phyloP scores from a whole-genome alignment of 2,329 filamentous ascomycete genomes.

The Epichloe festucae region DNA sequence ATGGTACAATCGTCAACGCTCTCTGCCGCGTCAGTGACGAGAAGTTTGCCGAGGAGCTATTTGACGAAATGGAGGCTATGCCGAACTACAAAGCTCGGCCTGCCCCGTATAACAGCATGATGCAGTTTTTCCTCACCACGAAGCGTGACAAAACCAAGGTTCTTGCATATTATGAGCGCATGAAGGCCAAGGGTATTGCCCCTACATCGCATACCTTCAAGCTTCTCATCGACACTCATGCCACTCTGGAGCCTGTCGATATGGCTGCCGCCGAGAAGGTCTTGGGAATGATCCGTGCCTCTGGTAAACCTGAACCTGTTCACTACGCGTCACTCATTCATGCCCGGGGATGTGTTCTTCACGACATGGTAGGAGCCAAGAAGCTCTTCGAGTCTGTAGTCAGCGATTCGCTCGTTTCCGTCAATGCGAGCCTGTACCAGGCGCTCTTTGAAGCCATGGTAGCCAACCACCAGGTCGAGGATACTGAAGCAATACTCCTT shows the following conservation, averaged over 20 bases:
- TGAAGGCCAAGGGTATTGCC: conserved; percentile 74
- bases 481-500: conserved; percentile 59
- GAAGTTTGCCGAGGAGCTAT: conserved; percentile 93
- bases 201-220: conserved; percentile 97
- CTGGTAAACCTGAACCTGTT: conserved; percentile 76
- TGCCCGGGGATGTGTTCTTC: conserved; percentile 84
- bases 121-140: conserved; percentile 97
- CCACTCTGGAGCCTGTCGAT: conserved; percentile 81
- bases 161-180: conserved; percentile 85
- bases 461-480: conserved; percentile 73
- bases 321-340: conserved; percentile 95
- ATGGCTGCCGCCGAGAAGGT: conserved; percentile 80
- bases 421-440: conserved; percentile 84
- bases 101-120: conserved; percentile 97
- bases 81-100: conserved; percentile 97
- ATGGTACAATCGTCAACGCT: conserved; percentile 95
- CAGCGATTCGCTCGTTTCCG: conserved; percentile 49
- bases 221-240: conserved; percentile 88
- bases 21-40: conserved; percentile 95
- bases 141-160: conserved; percentile 95
- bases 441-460: conserved; percentile 96
- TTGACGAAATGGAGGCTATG: conserved; percentile 98
- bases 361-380: conserved; percentile 76
- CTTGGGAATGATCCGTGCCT: conserved; percentile 60
- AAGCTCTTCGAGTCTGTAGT: conserved; percentile 73